Conservation (phyloP, 169 alveolate genomes). For the Cryptosporidium viatorum region DNA sequence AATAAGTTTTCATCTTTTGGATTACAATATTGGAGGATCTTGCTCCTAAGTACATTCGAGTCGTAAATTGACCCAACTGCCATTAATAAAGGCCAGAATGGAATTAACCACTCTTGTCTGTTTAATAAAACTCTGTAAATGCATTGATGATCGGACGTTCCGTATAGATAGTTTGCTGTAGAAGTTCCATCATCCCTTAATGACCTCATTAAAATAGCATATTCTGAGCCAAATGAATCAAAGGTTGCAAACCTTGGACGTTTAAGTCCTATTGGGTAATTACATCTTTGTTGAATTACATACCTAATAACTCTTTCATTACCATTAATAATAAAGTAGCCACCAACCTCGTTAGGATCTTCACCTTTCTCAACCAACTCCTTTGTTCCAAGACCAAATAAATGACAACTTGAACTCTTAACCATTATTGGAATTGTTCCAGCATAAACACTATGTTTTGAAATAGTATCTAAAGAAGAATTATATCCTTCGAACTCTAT, state of each 20-base stretch:
- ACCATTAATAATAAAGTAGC: conserved; percentile 98
- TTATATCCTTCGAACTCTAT: conserved; percentile 87
- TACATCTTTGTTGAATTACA: conserved; percentile 94
- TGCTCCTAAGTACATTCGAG: conserved; percentile 21
- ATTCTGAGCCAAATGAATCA: conserved; percentile 81
- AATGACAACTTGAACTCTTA: conserved; percentile 93
- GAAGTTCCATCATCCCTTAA: conserved; percentile 78
- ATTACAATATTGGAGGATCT: conserved; percentile 65
- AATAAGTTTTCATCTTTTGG: conserved; percentile 50
- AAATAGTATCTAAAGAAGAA: conserved; percentile 83
- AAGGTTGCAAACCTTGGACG: conserved; percentile 77
- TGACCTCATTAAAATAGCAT: conserved; percentile 82
- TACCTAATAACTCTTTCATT: conserved; percentile 96
- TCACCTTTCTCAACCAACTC: conserved; percentile 95
- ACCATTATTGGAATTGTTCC: conserved; percentile 99
- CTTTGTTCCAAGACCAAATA: conserved; percentile 87
- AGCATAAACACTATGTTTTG: conserved; percentile 83
- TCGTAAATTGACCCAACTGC: conserved; percentile 74
- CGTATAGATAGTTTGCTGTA: conserved; percentile 68
- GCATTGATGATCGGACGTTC: conserved; percentile 67
- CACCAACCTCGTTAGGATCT: conserved; percentile 98
- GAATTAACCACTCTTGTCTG: conserved; percentile 69
- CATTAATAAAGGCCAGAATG: conserved; percentile 63
- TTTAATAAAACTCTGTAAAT: conserved; percentile 53
- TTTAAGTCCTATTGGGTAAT: conserved; percentile 90